Conservation (phyloP, 1,284 basidiomycete genomes). For the Leccinum subrobustum region DNA sequence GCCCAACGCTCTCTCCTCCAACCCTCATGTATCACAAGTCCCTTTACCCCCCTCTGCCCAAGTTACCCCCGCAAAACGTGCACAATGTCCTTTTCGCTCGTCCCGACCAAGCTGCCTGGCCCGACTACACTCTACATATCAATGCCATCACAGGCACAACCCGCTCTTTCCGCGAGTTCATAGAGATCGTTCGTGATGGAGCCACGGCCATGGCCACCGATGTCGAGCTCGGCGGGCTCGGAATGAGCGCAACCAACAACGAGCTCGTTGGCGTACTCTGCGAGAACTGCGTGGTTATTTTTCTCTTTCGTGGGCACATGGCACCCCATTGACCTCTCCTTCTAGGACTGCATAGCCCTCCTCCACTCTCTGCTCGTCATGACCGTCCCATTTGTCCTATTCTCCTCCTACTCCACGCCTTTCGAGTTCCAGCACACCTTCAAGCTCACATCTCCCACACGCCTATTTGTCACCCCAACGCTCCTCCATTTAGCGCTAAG, state of each 20-base stretch:
- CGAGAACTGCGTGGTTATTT: constrained; percentile 62
- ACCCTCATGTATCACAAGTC: constrained; percentile 40
- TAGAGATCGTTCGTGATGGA: constrained; percentile 49
- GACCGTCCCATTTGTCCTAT: constrained; percentile 59
- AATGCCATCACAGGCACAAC: constrained; percentile 52
- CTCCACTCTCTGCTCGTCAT: constrained; percentile 55
- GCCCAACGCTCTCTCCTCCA: not conserved
- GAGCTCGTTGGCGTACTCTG: constrained; percentile 69
- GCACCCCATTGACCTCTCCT: not conserved
- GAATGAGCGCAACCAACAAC: constrained; percentile 42
- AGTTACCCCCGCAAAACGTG: constrained; percentile 49
- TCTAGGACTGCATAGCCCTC: constrained; percentile 63
- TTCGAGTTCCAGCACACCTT: constrained; percentile 64
- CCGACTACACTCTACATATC: constrained; percentile 56
- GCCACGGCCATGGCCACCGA: constrained; percentile 56
- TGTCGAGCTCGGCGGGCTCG: constrained; percentile 52
- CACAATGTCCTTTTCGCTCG: constrained; percentile 56
- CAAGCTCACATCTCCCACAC: constrained; percentile 51
- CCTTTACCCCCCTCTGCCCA: constrained; percentile 38
- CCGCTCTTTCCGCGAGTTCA: constrained; percentile 48
- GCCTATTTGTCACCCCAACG: constrained; percentile 59
- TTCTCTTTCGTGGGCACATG: constrained; percentile 10
- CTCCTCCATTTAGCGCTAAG: constrained; percentile 48
- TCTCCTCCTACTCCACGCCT: constrained; percentile 64
- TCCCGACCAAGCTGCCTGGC: constrained; percentile 49